phyloP scores from a whole-genome alignment of 441 rosid species.

The Codiaeum variegatum region DNA sequence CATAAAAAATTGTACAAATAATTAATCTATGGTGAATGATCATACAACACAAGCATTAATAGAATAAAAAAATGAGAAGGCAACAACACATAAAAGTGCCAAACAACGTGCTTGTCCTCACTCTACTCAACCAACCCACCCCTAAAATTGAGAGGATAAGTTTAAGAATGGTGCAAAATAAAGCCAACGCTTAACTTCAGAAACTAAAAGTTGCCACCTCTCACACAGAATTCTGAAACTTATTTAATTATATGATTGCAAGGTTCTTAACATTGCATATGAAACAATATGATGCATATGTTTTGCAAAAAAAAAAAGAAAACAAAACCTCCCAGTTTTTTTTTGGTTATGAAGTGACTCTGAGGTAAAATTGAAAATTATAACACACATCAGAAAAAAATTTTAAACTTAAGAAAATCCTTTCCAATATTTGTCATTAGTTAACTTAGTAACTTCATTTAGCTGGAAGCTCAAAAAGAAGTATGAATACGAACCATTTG shows the following conservation, averaged over 20 bases:
- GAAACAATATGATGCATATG: background rate
- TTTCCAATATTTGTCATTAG: background rate
- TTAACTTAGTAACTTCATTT: conserved; percentile 12
- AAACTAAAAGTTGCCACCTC: background rate
- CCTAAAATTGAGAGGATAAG: too few species aligned
- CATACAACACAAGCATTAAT: background rate
- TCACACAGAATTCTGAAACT: background rate
- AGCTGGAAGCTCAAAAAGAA: conserved; percentile 4
- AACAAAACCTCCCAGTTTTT: background rate
- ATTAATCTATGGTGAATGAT: background rate
- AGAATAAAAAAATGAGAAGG: background rate
- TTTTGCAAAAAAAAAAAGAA: background rate
- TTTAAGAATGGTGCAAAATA: background rate
- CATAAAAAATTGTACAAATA: background rate
- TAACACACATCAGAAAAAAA: background rate
- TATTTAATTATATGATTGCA: background rate
- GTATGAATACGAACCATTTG: conserved; percentile 58
- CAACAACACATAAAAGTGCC: background rate
- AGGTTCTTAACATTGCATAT: background rate
- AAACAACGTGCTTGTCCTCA: background rate
- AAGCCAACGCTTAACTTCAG: background rate
- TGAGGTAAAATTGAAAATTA: background rate
- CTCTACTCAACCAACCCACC: too few species aligned
- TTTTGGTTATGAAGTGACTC: background rate
- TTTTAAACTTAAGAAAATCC: background rate